phyloP scores from a whole-genome alignment of 164 flowering plant genomes.

The Liquidambar formosana region DNA sequence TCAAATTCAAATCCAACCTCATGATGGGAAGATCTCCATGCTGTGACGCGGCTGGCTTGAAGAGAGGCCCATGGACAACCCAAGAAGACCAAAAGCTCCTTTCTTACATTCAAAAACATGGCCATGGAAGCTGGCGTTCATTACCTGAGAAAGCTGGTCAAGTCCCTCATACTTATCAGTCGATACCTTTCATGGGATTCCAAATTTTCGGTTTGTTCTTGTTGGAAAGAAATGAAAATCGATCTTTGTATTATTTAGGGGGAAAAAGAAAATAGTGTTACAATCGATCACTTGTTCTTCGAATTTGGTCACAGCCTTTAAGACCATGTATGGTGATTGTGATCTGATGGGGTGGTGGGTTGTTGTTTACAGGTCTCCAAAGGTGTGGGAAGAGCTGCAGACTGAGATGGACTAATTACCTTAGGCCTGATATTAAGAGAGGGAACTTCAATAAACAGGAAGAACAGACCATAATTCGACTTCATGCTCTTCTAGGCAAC shows the following conservation, averaged over 20 bases:
- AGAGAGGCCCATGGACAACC: slow-evolving; percentile 13
- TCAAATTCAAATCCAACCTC: too few relatives aligned
- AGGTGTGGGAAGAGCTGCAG: not conserved
- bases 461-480: not conserved
- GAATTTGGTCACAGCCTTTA: too few relatives aligned
- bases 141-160: slow-evolving; percentile 16
- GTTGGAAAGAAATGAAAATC: too few relatives aligned
- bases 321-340: not conserved
- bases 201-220: too few relatives aligned
- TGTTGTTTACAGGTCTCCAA: not conserved
- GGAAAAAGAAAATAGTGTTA: too few relatives aligned
- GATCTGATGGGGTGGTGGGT: not conserved
- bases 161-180: too few relatives aligned
- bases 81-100: slow-evolving; percentile 18
- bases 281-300: too few relatives aligned
- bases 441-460: not conserved
- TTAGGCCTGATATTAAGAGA: too few relatives aligned
- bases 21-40: slow-evolving; percentile 17
- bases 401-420: too few relatives aligned
- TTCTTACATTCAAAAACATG: slow-evolving; percentile 5
- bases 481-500: not conserved
- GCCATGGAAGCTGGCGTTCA: slow-evolving; percentile 21
- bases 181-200: too few relatives aligned
- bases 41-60: not conserved
- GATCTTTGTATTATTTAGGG: too few relatives aligned